Conservation (phyloP, 352 stramenopile genomes). For the Globisporangium alternatum region DNA sequence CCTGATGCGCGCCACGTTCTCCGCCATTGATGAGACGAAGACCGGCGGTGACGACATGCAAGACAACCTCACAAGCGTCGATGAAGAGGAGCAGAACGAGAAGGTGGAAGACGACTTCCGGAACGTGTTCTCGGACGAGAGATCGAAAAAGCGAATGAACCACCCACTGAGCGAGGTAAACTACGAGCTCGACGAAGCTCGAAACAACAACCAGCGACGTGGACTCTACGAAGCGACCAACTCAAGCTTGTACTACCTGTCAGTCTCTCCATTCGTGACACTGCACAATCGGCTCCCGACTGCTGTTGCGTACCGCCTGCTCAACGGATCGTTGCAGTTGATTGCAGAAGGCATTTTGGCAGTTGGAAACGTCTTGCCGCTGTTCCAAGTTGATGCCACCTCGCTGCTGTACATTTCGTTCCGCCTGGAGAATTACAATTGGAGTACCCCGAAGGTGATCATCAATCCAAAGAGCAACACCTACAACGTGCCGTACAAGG, state of each 20-base stretch:
- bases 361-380: constrained; percentile 73
- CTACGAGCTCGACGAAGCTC: constrained; percentile 78
- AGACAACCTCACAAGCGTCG: constrained; percentile 29
- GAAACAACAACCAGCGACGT: constrained; percentile 67
- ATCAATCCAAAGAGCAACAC: constrained; percentile 70
- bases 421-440: constrained; percentile 87
- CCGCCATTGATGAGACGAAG: constrained; percentile 49
- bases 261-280: constrained; percentile 79
- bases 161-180: constrained; percentile 70
- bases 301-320: constrained; percentile 77
- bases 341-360: constrained; percentile 84
- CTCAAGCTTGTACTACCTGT: constrained; percentile 82
- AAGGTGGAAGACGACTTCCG: constrained; percentile 81
- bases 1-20: constrained; percentile 82
- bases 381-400: constrained; percentile 78
- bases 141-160: constrained; percentile 42
- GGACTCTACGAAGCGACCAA: constrained; percentile 83
- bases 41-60: constrained; percentile 16
- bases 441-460: constrained; percentile 74
- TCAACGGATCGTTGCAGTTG: constrained; percentile 81
- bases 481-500: constrained; percentile 80
- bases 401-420: constrained; percentile 79
- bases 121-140: constrained; percentile 62
- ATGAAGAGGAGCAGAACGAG: constrained; percentile 53
- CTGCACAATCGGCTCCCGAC: constrained; percentile 83